Evolutionary conservation across 139 green algal species (phyloP).

Genomic region (Picochlorum sp.): DNA sequence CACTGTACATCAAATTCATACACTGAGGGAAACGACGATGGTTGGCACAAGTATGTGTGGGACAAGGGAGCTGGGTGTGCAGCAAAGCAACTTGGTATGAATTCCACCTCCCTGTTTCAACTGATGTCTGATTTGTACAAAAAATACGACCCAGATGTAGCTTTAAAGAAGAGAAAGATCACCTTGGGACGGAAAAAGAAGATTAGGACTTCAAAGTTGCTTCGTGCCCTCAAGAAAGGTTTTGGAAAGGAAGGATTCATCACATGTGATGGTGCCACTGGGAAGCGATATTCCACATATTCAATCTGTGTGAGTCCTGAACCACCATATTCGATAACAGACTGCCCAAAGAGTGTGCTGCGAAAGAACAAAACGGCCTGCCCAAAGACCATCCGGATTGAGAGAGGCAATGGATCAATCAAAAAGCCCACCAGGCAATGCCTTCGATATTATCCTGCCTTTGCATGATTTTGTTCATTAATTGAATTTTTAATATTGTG

Average conservation of each 20-base stretch:
- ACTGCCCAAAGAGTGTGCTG: neutral
- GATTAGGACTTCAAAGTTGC: neutral
- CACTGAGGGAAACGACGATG: neutral
- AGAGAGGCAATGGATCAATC: too few relatives aligned
- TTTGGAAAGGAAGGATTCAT: neutral
- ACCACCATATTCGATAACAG: neutral
- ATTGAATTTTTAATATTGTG: too few relatives aligned
- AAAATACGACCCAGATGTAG: conserved; percentile 1
- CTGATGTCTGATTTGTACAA: neutral
- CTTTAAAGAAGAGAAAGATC: neutral
- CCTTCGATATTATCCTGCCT: too few relatives aligned
- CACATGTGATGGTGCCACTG: conserved; percentile 1
- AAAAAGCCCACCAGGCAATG: too few relatives aligned
- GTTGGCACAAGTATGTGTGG: neutral
- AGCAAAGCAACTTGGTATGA: neutral
- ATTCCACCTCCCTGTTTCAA: neutral
- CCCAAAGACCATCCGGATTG: too few relatives aligned
- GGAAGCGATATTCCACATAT: neutral
- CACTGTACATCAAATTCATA: neutral
- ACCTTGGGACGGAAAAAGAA: neutral
- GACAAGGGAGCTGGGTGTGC: conserved; percentile 2
- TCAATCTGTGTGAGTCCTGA: neutral
- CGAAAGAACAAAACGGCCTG: too few relatives aligned
- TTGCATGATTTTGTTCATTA: too few relatives aligned
- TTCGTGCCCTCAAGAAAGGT: neutral